These are phyloP conservation scores for Aaosphaeria arxii DNA, from an alignment of 2,329 filamentous ascomycete genomes.

Conservation along the genomic window DNA sequence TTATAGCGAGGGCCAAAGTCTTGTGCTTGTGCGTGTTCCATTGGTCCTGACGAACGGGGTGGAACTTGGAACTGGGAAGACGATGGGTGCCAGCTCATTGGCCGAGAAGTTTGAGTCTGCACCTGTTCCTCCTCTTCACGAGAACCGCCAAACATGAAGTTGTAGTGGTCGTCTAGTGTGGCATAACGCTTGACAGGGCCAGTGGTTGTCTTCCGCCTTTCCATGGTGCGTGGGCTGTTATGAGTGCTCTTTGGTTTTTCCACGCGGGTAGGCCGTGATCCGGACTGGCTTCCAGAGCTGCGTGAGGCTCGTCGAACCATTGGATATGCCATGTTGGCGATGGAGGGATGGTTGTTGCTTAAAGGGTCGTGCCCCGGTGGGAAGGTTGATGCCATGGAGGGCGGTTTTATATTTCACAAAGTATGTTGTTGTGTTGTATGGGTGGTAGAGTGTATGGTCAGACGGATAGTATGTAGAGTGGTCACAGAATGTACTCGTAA, in stretches of 20 bases:
- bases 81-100: constrained; percentile 74
- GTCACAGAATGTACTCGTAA: not conserved
- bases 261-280: constrained; percentile 31
- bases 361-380: constrained; percentile 12
- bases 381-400: constrained; percentile 15
- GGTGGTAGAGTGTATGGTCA: constrained; percentile 14
- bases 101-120: constrained; percentile 40
- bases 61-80: constrained; percentile 46
- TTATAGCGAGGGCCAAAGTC: constrained; percentile 22
- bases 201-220: constrained; percentile 38
- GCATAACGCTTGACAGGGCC: constrained; percentile 36
- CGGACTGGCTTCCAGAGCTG: constrained; percentile 24
- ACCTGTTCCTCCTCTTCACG: constrained; percentile 23
- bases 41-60: constrained; percentile 16
- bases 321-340: constrained; percentile 18
- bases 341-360: constrained; percentile 18
- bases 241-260: constrained; percentile 40
- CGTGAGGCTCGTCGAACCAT: constrained; percentile 30
- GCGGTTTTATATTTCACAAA: constrained; percentile 8
- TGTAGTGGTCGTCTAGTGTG: constrained; percentile 39
- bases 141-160: constrained; percentile 39
- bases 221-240: constrained; percentile 30
- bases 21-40: constrained; percentile 22
- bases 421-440: not conserved
- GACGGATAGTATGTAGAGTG: constrained; percentile 11